Percentiles rank a stretch among this genome's conserved stretches.
Conservation (phyloP, 2,329 filamentous ascomycete species). For the Diaporthe sp. region DNA sequence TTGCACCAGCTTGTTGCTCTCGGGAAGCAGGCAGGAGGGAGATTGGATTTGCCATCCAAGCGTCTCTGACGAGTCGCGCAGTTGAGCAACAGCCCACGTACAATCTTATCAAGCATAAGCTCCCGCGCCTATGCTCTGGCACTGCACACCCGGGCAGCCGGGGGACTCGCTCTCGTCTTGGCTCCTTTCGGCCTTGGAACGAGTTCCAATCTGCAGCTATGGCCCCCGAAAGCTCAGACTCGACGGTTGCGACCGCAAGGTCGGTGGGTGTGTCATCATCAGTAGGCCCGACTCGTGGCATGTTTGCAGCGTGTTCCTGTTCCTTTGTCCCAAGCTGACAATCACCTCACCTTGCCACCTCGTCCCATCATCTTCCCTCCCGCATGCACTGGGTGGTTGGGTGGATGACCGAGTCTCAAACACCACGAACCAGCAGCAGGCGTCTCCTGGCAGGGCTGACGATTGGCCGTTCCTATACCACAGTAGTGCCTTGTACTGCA, state of each 20-base stretch:
- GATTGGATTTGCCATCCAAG: conserved; percentile 23
- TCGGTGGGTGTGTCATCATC: conserved; percentile 7
- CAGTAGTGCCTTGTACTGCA: conserved; percentile 10
- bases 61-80: conserved; percentile 16
- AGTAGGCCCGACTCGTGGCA: conserved; percentile 31
- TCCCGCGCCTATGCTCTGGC: background rate
- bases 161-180: background rate
- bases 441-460: conserved; percentile 27
- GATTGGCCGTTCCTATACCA: conserved; percentile 3
- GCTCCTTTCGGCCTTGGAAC: conserved; percentile 17
- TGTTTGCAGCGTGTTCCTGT: conserved; percentile 30
- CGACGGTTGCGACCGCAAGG: conserved; percentile 21
- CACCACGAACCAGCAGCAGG: background rate
- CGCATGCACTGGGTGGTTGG: background rate
- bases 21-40: too few relatives aligned
- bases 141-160: background rate
- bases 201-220: conserved; percentile 7
- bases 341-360: conserved; percentile 20
- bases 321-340: background rate
- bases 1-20: background rate
- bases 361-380: background rate
- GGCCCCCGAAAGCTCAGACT: conserved; percentile 9
- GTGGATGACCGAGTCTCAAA: conserved; percentile 7
- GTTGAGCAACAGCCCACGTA: conserved; percentile 7
- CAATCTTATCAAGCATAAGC: conserved; percentile 20